Conservation (phyloP, 1,139 yeast genomes). For the Pichia sp. region DNA sequence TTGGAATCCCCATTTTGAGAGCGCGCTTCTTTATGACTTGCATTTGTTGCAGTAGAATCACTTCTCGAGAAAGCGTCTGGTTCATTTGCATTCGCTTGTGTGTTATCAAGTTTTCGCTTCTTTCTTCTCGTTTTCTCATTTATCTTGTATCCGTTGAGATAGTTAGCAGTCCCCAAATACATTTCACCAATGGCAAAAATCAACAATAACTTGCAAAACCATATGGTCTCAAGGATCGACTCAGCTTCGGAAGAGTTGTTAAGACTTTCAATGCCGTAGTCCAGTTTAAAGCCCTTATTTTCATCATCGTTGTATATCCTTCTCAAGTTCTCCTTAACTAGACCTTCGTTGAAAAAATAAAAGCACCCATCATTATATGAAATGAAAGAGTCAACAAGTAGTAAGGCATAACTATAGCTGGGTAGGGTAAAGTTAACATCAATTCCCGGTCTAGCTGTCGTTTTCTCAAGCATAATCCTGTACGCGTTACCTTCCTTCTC, state of each 20-base stretch:
- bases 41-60: background rate
- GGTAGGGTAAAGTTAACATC: constrained; percentile 67
- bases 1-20: too few species aligned
- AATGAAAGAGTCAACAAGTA: constrained; percentile 67
- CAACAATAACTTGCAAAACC: constrained; percentile 71
- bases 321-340: constrained; percentile 58
- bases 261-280: constrained; percentile 26
- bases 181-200: constrained; percentile 82
- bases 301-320: constrained; percentile 43
- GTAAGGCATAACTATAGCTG: constrained; percentile 68
- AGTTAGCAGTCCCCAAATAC: constrained; percentile 66
- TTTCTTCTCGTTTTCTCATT: constrained; percentile 20
- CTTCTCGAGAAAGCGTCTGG: background rate
- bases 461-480: constrained; percentile 58
- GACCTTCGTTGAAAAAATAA: constrained; percentile 78
- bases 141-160: constrained; percentile 35
- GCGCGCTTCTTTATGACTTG: too few species aligned
- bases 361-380: constrained; percentile 81
- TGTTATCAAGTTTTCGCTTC: constrained; percentile 15
- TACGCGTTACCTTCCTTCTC: constrained; percentile 75
- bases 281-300: constrained; percentile 33
- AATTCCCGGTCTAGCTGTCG: constrained; percentile 60
- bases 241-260: constrained; percentile 30
- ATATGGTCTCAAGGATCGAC: constrained; percentile 62
- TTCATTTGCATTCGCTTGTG: background rate